phyloP scores from a whole-genome alignment of 2,329 filamentous ascomycete genomes.

The Alternaria rosae region DNA sequence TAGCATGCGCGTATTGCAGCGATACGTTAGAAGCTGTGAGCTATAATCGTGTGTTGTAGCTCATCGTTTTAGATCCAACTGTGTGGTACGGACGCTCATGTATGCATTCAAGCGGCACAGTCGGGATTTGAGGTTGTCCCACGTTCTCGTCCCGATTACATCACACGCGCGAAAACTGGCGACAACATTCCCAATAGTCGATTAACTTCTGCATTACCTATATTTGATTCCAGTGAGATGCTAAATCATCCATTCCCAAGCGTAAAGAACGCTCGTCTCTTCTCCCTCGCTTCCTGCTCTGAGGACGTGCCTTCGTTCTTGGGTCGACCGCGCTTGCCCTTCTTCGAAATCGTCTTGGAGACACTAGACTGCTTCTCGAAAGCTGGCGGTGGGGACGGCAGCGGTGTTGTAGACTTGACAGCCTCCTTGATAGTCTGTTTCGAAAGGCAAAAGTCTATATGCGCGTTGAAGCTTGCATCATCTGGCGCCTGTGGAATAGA shows the following conservation, averaged over 20 bases:
- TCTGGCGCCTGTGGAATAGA: slow-evolving; percentile 75
- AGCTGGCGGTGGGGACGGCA: neutral
- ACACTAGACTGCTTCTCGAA: slow-evolving; percentile 16
- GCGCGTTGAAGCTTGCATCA: slow-evolving; percentile 82
- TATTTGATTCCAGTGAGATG: too few species aligned
- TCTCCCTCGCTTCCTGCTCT: slow-evolving; percentile 38
- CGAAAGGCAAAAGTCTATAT: slow-evolving; percentile 92
- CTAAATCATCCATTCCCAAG: slow-evolving; percentile 11
- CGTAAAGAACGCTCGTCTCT: slow-evolving; percentile 45
- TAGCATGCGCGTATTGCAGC: too few species aligned
- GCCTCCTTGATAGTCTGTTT: slow-evolving; percentile 84
- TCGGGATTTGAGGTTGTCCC: too few species aligned
- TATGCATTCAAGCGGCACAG: too few species aligned
- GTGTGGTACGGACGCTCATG: too few species aligned
- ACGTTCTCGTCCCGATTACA: too few species aligned
- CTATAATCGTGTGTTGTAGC: too few species aligned
- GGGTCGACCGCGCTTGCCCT: slow-evolving; percentile 41
- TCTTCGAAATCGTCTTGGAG: slow-evolving; percentile 27
- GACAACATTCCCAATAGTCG: too few species aligned
- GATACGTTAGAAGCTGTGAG: too few species aligned
- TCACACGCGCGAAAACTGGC: too few species aligned
- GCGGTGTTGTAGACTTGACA: slow-evolving; percentile 61
- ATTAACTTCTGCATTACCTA: too few species aligned
- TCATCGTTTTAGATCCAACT: too few species aligned
- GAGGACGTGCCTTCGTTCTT: slow-evolving; percentile 30